Evolutionary conservation across 345 rosid species (phyloP).

Genomic region (Rubroshorea leprosula): DNA sequence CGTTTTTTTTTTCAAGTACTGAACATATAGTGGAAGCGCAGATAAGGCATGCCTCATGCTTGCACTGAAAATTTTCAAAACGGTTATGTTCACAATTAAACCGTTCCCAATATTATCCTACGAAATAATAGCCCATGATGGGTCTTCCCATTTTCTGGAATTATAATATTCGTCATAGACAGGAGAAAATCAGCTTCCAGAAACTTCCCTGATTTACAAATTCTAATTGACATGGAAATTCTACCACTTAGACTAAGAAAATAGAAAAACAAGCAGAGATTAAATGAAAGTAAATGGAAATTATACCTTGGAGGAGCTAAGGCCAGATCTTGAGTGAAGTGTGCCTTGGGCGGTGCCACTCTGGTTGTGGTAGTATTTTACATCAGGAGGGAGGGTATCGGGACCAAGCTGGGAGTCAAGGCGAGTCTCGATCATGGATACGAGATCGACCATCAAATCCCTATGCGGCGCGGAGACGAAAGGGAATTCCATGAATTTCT

Average conservation of each 20-base stretch:
- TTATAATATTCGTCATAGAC: not conserved
- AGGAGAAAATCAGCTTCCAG: not conserved
- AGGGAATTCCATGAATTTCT: constrained; percentile 57
- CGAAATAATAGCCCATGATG: no score
- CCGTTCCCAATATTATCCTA: no score
- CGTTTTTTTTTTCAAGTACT: no score
- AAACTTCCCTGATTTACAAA: not conserved
- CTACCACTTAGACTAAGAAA: not conserved
- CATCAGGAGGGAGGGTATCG: constrained; percentile 57
- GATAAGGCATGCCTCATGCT: no score
- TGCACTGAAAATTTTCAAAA: no score
- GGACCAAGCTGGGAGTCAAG: constrained; percentile 51
- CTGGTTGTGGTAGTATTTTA: constrained; percentile 45
- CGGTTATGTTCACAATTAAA: no score
- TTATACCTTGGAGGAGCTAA: constrained; percentile 44
- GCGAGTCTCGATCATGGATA: constrained; percentile 58
- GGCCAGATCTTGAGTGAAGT: constrained; percentile 52
- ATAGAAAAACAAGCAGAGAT: not conserved
- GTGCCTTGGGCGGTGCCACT: constrained; percentile 53
- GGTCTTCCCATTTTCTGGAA: no score
- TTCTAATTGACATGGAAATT: not conserved
- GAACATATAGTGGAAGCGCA: no score
- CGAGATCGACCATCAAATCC: constrained; percentile 51
- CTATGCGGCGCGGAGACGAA: constrained; percentile 44
- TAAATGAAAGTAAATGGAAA: not conserved